Conservation (phyloP, 306 rosid species). For the Casuarina equisetifolia region DNA sequence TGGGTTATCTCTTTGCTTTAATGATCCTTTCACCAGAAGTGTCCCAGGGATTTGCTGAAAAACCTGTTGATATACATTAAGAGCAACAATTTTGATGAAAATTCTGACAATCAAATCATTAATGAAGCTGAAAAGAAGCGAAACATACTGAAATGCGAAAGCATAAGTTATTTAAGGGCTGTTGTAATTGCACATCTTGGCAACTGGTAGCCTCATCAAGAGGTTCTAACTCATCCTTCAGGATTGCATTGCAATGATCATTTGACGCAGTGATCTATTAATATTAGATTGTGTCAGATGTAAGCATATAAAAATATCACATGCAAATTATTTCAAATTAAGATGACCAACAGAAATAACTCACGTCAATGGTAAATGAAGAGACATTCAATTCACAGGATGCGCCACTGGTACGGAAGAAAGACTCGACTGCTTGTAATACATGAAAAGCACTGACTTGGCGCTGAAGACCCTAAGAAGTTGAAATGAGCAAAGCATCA, state of each 20-base stretch:
- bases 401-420: conserved; percentile 50
- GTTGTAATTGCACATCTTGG: conserved; percentile 28
- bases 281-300: conserved; percentile 23
- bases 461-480: conserved; percentile 59
- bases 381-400: conserved; percentile 63
- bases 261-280: conserved; percentile 51
- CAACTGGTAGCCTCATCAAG: conserved; percentile 28
- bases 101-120: conserved; percentile 23
- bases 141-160: conserved; percentile 57
- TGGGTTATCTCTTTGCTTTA: conserved; percentile 53
- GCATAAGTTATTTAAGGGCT: conserved; percentile 37
- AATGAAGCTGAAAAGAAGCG: conserved; percentile 19
- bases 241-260: conserved; percentile 50
- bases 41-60: conserved; percentile 89
- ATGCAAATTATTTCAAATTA: conserved; percentile 13
- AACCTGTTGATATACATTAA: conserved; percentile 46
- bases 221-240: conserved; percentile 44
- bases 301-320: conserved; percentile 19
- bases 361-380: conserved; percentile 73
- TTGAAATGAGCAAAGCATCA: conserved; percentile 22
- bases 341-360: conserved; percentile 25
- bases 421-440: conserved; percentile 57
- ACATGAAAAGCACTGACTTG: conserved; percentile 70
- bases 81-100: conserved; percentile 10
- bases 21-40: conserved; percentile 79